Conservation (phyloP, 768 basidiomycete species). For the Russula emetica region DNA sequence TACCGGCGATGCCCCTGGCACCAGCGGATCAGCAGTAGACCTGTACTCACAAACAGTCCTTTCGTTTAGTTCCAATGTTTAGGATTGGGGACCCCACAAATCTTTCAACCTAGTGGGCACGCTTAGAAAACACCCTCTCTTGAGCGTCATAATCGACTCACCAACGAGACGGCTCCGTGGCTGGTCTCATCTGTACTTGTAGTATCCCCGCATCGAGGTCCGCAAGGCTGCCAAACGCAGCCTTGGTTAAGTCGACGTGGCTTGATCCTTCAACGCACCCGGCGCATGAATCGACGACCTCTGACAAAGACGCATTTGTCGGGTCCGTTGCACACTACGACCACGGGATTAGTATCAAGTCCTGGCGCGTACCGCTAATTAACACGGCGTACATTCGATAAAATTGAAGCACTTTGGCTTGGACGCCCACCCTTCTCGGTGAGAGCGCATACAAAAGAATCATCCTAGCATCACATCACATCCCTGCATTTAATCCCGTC, state of each 20-base stretch:
- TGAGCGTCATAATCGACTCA: slow-evolving; percentile 32
- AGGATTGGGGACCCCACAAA: slow-evolving; percentile 66
- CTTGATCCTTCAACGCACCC: slow-evolving; percentile 65
- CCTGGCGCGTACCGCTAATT: neutral
- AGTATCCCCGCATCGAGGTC: slow-evolving; percentile 48
- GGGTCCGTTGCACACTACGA: slow-evolving; percentile 57
- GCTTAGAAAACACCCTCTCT: slow-evolving; percentile 3
- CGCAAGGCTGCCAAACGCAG: slow-evolving; percentile 60
- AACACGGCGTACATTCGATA: slow-evolving; percentile 54
- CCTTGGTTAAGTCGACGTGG: slow-evolving; percentile 77
- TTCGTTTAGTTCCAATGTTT: slow-evolving; percentile 32
- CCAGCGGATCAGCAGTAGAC: slow-evolving; percentile 15
- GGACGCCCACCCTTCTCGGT: slow-evolving; percentile 62
- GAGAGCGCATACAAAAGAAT: slow-evolving; percentile 69
- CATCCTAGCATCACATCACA: slow-evolving; percentile 54
- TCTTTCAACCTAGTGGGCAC: slow-evolving; percentile 47
- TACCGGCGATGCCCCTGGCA: slow-evolving; percentile 21
- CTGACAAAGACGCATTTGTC: slow-evolving; percentile 71
- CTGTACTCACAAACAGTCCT: slow-evolving; percentile 2
- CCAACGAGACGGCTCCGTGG: slow-evolving; percentile 59
- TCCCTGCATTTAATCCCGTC: neutral
- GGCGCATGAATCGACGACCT: slow-evolving; percentile 79
- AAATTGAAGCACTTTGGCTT: slow-evolving; percentile 76
- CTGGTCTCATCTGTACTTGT: slow-evolving; percentile 53
- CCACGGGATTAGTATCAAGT: slow-evolving; percentile 1